phyloP scores from a whole-genome alignment of 164 flowering plant species.

The Platanus orientalis region DNA sequence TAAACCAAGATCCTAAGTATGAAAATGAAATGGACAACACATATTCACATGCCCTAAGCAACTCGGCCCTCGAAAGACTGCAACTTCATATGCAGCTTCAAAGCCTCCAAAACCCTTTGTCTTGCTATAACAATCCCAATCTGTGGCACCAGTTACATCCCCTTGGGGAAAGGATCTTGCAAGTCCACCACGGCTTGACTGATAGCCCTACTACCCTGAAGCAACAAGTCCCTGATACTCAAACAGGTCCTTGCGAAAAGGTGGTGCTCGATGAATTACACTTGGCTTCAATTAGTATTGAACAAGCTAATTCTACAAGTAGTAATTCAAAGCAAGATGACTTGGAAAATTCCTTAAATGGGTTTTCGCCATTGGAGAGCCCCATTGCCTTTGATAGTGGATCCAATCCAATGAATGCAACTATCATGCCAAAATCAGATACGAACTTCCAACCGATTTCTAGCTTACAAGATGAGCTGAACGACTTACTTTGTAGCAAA shows the following conservation, averaged over 20 bases:
- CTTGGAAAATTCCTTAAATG: conserved; percentile 23
- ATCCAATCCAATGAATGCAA: conserved; percentile 4
- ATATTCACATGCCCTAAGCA: conserved; percentile 36
- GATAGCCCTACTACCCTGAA: conserved; percentile 8
- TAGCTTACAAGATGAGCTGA: conserved; percentile 45
- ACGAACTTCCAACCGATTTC: conserved; percentile 13
- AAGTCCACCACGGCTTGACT: conserved; percentile 24
- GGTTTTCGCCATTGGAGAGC: conserved; percentile 14
- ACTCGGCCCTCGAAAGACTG: conserved; percentile 76
- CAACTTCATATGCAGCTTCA: conserved; percentile 81
- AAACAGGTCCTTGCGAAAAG: conserved; percentile 9
- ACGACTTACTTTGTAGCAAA: conserved; percentile 34
- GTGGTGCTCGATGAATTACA: conserved; percentile 13
- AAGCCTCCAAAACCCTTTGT: conserved; percentile 43
- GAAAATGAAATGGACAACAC: conserved; percentile 20
- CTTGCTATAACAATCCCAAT: conserved; percentile 45
- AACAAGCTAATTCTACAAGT: conserved; percentile 6
- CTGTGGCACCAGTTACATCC: conserved; percentile 68
- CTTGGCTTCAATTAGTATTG: conserved; percentile 7
- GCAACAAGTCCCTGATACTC: conserved; percentile 21
- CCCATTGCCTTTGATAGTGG: conserved; percentile 1
- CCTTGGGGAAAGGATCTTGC: conserved; percentile 45
- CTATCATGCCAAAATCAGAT: conserved; percentile 5
- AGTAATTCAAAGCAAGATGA: conserved; percentile 15
- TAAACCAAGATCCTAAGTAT: conserved; percentile 22